Conservation (phyloP, 768 basidiomycete species). For the Cantharellus cinnabarinus region DNA sequence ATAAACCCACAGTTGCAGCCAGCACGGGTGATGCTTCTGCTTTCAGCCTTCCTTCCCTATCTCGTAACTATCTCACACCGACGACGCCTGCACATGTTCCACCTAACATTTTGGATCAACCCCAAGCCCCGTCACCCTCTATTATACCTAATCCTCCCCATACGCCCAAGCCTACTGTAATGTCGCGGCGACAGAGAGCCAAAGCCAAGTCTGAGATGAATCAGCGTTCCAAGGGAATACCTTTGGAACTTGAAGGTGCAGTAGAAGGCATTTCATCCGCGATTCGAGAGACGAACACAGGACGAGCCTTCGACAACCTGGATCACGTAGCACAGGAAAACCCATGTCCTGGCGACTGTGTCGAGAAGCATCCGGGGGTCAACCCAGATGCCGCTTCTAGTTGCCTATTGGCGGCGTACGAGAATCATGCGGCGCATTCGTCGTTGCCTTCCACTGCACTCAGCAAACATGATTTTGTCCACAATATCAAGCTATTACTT, state of each 20-base stretch:
- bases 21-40: background rate
- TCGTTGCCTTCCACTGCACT: background rate
- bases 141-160: background rate
- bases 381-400: no score
- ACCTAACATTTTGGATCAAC: background rate
- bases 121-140: background rate
- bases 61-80: background rate
- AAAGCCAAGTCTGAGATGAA: background rate
- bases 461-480: slow-evolving; percentile 1
- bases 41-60: background rate
- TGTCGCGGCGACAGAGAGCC: background rate
- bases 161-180: background rate
- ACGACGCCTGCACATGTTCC: background rate
- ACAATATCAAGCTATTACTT: background rate
- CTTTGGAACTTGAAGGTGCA: no score
- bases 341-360: no score
- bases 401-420: no score
- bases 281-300: no score
- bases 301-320: no score
- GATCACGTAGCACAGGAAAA: no score
- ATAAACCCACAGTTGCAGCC: background rate
- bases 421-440: no score
- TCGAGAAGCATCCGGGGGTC: no score
- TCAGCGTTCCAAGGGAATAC: background rate
- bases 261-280: no score